Evolutionary conservation across 176 grass and related monocot species (phyloP).

Genomic region (Calamus simplicifolius): DNA sequence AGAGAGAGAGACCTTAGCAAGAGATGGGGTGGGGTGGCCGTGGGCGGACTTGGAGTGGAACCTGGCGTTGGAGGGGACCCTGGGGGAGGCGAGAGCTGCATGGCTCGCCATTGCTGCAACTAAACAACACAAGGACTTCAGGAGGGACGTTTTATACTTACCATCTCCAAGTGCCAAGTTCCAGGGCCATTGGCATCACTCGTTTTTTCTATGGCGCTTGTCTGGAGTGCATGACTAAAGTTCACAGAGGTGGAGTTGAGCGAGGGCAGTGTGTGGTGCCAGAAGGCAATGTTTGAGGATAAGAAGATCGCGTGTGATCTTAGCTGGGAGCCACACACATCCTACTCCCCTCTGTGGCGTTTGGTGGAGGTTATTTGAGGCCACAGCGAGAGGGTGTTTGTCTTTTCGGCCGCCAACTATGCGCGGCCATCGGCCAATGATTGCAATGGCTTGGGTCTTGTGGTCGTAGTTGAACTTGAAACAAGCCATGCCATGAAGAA

Average conservation of each 20-base stretch:
- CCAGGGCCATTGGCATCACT: not conserved
- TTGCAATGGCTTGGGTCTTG: too few species aligned
- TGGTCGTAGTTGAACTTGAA: too few species aligned
- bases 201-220: not conserved
- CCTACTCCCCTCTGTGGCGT: too few species aligned
- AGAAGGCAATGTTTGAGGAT: not conserved
- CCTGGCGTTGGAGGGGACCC: constrained; percentile 53
- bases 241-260: not conserved
- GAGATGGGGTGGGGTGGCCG: constrained; percentile 8
- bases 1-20: constrained; percentile 14
- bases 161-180: not conserved
- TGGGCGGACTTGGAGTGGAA: constrained; percentile 39
- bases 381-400: too few species aligned
- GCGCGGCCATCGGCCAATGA: too few species aligned
- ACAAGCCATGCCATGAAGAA: too few species aligned
- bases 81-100: constrained; percentile 78
- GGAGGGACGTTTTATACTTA: not conserved
- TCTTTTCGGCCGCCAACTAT: too few species aligned
- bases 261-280: not conserved
- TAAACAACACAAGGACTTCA: not conserved
- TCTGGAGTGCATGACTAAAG: not conserved
- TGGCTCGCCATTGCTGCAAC: constrained; percentile 71
- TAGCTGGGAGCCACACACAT: not conserved
- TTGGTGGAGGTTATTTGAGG: too few species aligned
- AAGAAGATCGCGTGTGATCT: constrained; percentile 1